Conservation (phyloP, 2,329 filamentous ascomycete species). For the Dothistroma septosporum region DNA sequence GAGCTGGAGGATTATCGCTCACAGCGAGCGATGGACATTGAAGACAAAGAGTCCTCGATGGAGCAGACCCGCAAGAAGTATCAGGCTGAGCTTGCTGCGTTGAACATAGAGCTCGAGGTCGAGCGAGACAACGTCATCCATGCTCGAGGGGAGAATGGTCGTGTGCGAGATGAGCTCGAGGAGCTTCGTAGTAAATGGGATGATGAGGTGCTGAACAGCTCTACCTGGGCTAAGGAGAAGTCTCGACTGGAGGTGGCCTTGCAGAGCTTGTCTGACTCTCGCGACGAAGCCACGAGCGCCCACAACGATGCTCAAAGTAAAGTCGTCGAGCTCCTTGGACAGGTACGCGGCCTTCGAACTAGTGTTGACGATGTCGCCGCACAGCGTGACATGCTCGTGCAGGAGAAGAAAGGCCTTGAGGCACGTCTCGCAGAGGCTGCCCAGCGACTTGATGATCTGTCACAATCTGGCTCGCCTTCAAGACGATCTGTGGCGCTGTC, state of each 20-base stretch:
- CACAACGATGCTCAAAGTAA: constrained; percentile 95
- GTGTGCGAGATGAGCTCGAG: constrained; percentile 91
- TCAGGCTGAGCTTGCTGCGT: constrained; percentile 80
- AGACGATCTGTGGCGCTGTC: constrained; percentile 84
- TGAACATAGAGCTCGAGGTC: constrained; percentile 88
- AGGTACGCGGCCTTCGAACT: constrained; percentile 78
- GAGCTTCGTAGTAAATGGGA: constrained; percentile 96
- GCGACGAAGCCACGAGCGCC: constrained; percentile 86
- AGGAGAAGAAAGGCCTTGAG: constrained; percentile 89
- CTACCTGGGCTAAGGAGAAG: constrained; percentile 98
- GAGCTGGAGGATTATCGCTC: constrained; percentile 96
- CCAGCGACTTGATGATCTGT: constrained; percentile 78
- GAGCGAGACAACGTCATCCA: constrained; percentile 87
- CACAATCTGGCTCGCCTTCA: constrained; percentile 72
- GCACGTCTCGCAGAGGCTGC: constrained; percentile 81
- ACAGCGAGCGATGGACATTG: constrained; percentile 90
- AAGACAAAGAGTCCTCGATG: constrained; percentile 93
- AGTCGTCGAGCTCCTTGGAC: constrained; percentile 82
- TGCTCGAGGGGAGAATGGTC: constrained; percentile 76
- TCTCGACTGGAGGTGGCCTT: constrained; percentile 83
- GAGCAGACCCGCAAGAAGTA: constrained; percentile 98
- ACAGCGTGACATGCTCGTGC: constrained; percentile 77
- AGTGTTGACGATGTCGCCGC: constrained; percentile 79
- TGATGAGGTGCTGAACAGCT: constrained; percentile 94
- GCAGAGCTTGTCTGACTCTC: constrained; percentile 81